Evolutionary conservation across 495 filamentous ascomycete genomes (phyloP).

Genomic region (Trichoderma erinaceum): DNA sequence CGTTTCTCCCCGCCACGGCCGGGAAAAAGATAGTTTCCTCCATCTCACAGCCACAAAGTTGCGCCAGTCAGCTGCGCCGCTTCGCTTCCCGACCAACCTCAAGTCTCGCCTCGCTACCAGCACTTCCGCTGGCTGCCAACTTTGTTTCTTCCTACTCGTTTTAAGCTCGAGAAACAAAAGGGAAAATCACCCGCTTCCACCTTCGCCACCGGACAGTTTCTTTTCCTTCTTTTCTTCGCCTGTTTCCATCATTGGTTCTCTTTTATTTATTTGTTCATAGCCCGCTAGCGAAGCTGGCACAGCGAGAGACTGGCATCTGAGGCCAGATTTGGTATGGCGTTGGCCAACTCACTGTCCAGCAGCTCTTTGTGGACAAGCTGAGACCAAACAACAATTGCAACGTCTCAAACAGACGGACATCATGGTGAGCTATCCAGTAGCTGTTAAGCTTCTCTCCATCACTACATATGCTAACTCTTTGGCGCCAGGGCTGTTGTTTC

Average conservation of each 20-base stretch:
- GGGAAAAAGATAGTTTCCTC: slow-evolving; percentile 1
- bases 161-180: no score
- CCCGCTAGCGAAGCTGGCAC: neutral
- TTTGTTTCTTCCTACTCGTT: neutral
- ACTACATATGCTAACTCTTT: neutral
- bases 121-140: neutral
- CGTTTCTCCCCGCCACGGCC: neutral
- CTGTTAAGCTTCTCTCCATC: neutral
- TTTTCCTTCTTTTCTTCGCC: neutral
- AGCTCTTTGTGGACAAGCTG: neutral
- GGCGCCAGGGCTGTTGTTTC: slow-evolving; percentile 43
- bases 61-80: slow-evolving; percentile 12
- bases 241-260: neutral
- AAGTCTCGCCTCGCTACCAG: neutral
- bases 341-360: neutral
- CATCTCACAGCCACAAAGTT: neutral
- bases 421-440: no score
- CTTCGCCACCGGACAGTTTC: neutral
- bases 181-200: no score
- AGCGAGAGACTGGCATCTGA: neutral
- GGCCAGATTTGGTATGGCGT: slow-evolving; percentile 10
- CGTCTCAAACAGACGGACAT: no score
- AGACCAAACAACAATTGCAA: neutral
- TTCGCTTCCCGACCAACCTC: slow-evolving; percentile 10
- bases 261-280: neutral